Evolutionary conservation across 495 filamentous ascomycete genomes (phyloP).

Genomic region (Daldinia childiae): DNA sequence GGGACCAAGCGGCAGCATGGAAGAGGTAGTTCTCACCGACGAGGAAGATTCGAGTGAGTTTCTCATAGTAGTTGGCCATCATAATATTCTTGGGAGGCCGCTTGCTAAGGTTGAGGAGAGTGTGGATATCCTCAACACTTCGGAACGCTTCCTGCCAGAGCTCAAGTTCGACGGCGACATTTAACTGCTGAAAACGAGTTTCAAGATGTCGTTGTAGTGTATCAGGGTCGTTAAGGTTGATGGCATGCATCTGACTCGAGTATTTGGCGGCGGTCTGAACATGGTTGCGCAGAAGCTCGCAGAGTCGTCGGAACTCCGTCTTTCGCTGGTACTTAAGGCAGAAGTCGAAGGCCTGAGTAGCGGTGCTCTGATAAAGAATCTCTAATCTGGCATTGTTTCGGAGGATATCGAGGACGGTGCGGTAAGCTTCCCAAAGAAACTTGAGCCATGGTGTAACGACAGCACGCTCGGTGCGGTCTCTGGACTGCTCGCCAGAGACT

Average conservation of each 20-base stretch:
- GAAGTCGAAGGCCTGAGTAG: slow-evolving; percentile 97
- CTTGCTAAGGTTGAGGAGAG: slow-evolving; percentile 98
- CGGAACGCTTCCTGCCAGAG: slow-evolving; percentile 99
- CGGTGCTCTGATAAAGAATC: slow-evolving; percentile 97
- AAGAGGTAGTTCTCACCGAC: slow-evolving; percentile 99
- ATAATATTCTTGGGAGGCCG: slow-evolving; percentile 98
- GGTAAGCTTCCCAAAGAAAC: slow-evolving; percentile 99
- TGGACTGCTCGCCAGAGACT: slow-evolving; percentile 96
- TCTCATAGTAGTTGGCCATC: slow-evolving; percentile 99
- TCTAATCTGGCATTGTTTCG: slow-evolving; percentile 98
- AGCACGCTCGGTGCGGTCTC: slow-evolving; percentile 94
- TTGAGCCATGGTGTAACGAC: slow-evolving; percentile 99
- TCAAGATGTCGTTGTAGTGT: slow-evolving; percentile 96
- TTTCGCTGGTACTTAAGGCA: slow-evolving; percentile 98
- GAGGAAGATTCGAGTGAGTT: slow-evolving; percentile 96
- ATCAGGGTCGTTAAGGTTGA: slow-evolving; percentile 97
- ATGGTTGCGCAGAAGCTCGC: slow-evolving; percentile 97
- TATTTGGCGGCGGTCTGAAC: slow-evolving; percentile 99
- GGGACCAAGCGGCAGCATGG: slow-evolving; percentile 95
- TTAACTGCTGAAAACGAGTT: slow-evolving; percentile 97
- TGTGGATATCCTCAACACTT: slow-evolving; percentile 98
- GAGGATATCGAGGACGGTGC: slow-evolving; percentile 96
- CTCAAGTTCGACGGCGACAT: slow-evolving; percentile 97
- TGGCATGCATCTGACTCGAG: slow-evolving; percentile 97
- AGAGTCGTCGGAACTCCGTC: slow-evolving; percentile 98